A percentile compares a stretch with the other conserved stretches of the same genome.
These are phyloP conservation scores for Wickerhamomyces xylosicus DNA, from an alignment of 805 yeast genomes.

Conservation along the genomic window DNA sequence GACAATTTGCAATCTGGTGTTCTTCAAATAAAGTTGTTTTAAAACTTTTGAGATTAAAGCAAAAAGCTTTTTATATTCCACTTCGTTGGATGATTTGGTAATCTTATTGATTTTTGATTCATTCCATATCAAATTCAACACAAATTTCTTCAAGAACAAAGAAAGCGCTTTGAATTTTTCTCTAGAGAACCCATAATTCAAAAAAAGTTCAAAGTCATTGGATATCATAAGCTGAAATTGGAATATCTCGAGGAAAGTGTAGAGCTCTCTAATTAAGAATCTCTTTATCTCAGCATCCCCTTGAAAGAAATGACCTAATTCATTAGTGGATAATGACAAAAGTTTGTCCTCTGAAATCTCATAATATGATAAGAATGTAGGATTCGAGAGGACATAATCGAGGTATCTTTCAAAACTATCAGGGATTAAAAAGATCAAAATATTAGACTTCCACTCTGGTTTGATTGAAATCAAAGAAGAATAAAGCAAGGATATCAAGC, in stretches of 20 bases:
- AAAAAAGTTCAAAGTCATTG: slow-evolving; percentile 51
- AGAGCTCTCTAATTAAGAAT: slow-evolving; percentile 23
- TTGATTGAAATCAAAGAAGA: slow-evolving; percentile 25
- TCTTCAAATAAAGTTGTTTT: slow-evolving; percentile 55
- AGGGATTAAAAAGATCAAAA: slow-evolving; percentile 33
- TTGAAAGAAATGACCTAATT: slow-evolving; percentile 7
- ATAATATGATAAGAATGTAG: slow-evolving; percentile 1
- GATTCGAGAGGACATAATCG: slow-evolving; percentile 15
- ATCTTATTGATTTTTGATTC: slow-evolving; percentile 4
- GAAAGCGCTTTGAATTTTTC: slow-evolving; percentile 30
- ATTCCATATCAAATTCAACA: slow-evolving; percentile 39
- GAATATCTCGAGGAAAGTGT: slow-evolving; percentile 47
- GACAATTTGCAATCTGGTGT: slow-evolving; percentile 48
- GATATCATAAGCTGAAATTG: slow-evolving; percentile 60
- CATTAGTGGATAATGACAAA: slow-evolving; percentile 6
- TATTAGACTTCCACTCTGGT: slow-evolving; percentile 26
- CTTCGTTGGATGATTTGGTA: background rate
- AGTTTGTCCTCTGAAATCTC: slow-evolving; percentile 1
- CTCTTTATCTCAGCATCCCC: slow-evolving; percentile 2
- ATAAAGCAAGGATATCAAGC: slow-evolving; percentile 16
- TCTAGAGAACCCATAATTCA: slow-evolving; percentile 27
- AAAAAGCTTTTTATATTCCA: slow-evolving; percentile 14
- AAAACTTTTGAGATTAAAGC: slow-evolving; percentile 39
- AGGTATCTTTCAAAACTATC: slow-evolving; percentile 25
- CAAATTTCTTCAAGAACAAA: slow-evolving; percentile 37